Conservation (phyloP, 371 early-diverging fungal genomes). For the Agmasoma carcini region DNA sequence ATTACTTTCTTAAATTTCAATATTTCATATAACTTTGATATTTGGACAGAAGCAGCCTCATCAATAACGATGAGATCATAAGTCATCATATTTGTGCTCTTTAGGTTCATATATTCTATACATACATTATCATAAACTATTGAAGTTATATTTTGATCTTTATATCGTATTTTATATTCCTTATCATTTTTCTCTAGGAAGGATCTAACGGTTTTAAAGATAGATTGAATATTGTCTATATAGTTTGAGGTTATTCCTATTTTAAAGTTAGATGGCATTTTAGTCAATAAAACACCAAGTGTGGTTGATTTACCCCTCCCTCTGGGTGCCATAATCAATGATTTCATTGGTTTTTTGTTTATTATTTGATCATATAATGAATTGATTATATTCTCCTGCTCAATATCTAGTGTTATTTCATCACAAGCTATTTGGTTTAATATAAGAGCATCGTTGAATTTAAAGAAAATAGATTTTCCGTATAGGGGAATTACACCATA, state of each 20-base stretch:
- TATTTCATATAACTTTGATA: slow-evolving; percentile 71
- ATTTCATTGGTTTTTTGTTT: too few relatives aligned
- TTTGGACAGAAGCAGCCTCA: slow-evolving; percentile 95
- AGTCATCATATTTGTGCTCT: slow-evolving; percentile 39
- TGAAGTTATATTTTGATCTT: slow-evolving; percentile 56
- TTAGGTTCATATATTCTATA: slow-evolving; percentile 42
- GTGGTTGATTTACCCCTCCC: slow-evolving; percentile 98
- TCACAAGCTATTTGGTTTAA: too few relatives aligned
- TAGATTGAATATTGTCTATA: slow-evolving; percentile 85
- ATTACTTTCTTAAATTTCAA: slow-evolving; percentile 82
- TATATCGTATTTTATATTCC: slow-evolving; percentile 88
- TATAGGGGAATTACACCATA: too few relatives aligned
- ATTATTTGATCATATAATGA: slow-evolving; percentile 16
- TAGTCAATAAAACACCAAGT: slow-evolving; percentile 74
- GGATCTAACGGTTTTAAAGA: slow-evolving; percentile 89
- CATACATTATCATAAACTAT: slow-evolving; percentile 35
- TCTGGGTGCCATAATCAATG: slow-evolving; percentile 81
- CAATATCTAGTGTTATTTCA: too few relatives aligned
- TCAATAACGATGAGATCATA: slow-evolving; percentile 87
- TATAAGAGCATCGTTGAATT: too few relatives aligned
- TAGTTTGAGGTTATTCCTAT: slow-evolving; percentile 88
- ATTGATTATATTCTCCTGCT: slow-evolving; percentile 57
- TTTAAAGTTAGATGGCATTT: slow-evolving; percentile 67
- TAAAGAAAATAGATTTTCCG: too few relatives aligned
- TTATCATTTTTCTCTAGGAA: slow-evolving; percentile 81